Base-by-base conservation (phyloP, 1,284 basidiomycete species). In the Ceratobasidium sp. region DNA sequence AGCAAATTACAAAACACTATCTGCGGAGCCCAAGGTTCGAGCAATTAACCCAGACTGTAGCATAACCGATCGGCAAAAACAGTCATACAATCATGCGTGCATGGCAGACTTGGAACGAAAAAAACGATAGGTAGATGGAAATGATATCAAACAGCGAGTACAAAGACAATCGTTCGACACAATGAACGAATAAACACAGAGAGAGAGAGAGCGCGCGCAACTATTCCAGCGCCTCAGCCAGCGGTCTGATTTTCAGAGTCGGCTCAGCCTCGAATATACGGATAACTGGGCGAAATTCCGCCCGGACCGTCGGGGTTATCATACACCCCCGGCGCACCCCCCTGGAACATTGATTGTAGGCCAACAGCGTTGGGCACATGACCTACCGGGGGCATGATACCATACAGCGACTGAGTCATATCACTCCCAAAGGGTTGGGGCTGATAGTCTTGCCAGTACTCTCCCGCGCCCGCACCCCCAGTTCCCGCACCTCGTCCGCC, bases 401-500 rank as follows among this genome's bases (percentile, higher is more conserved):
- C 53, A 46, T 69, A 69, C 39, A 69, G 23, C 52, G 65, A 69
- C 18, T 52, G 41, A n/a, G 65, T 23, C 52, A 69, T 69, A 21
- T 69, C 65, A 41, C 30, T 69, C 18, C 65, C 65, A 23, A 69
- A 69, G 6, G 52, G 23, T 41, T 52, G 32, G n/a, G 65, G 53
- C 10, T 69, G 65, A 26, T 57, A 69, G 34, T 69, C 65, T n/a
- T 69, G 65, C 65, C 65, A 69, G 30, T 69, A 69, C 16, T 34
- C 65, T 45, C 58, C 58, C 9, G n/a, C 50, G 34, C 53, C 32
- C 9, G 18, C 53, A 14, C 28, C n/a, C 18, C 30, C 46, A 28
- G 21, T 48, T 3, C 34, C 34, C 50, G 36, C n/a, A 18, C 65
- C 41, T 4, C 34, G 23, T 14, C 41, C 36, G 34, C 32, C 14